Evolutionary conservation across 2,329 filamentous ascomycete species (phyloP).

Genomic region (Diaporthe aspalathi): DNA sequence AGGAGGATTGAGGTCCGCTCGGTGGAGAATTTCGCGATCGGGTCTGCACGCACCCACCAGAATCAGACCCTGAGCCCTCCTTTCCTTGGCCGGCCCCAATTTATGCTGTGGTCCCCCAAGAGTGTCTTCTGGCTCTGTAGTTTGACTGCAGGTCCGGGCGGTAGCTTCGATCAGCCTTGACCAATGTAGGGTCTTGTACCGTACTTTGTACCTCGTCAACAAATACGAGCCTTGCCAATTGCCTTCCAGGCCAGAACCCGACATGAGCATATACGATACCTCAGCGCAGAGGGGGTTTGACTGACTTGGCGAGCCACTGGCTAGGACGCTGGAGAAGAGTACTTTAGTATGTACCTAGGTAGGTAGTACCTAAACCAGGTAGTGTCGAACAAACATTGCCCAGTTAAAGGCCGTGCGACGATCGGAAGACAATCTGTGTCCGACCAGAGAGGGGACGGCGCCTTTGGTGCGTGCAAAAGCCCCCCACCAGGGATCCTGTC

Average conservation of each 20-base stretch:
- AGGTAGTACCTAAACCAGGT: background rate
- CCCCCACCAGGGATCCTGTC: background rate
- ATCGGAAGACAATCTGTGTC: slow-evolving; percentile 32
- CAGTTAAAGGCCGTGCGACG: slow-evolving; percentile 35
- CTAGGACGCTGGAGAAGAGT: background rate
- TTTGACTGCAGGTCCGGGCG: slow-evolving; percentile 26
- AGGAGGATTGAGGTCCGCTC: slow-evolving; percentile 16
- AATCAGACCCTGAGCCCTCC: slow-evolving; percentile 5
- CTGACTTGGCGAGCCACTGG: background rate
- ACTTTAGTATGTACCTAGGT: no score
- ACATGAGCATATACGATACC: no score
- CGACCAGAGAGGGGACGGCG: background rate
- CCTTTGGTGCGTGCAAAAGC: background rate
- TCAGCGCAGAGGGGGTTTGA: background rate
- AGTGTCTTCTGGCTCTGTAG: background rate
- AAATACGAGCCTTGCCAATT: background rate
- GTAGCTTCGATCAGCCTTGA: slow-evolving; percentile 11
- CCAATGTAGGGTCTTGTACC: background rate
- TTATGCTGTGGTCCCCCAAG: background rate
- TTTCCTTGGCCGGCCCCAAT: slow-evolving; percentile 22
- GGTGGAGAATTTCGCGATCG: slow-evolving; percentile 20
- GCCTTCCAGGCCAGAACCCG: background rate
- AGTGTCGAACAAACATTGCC: slow-evolving; percentile 11
- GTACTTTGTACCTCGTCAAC: background rate
- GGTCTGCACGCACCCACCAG: background rate